Evolutionary conservation across 2,329 filamentous ascomycete genomes (phyloP).

Genomic region (Botryosphaeria dothidea): DNA sequence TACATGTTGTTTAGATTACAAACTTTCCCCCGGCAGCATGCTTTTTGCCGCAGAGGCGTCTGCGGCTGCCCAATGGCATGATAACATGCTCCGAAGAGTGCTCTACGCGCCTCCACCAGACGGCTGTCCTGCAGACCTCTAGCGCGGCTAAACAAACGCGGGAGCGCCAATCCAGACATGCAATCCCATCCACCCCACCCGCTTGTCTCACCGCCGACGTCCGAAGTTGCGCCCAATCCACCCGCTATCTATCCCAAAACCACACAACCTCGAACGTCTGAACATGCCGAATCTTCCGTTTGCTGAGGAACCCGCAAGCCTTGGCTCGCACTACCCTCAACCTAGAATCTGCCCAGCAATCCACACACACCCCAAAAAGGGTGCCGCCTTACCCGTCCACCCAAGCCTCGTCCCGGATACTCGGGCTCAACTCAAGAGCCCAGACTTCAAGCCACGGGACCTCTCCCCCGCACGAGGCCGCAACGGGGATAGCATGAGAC

Average conservation of each 20-base stretch:
- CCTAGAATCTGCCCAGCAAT: neutral
- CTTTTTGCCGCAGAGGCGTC: no score
- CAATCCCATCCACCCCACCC: neutral
- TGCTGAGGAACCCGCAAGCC: neutral
- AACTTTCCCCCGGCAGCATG: no score
- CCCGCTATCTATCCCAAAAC: neutral
- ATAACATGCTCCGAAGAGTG: no score
- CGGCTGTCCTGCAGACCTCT: no score
- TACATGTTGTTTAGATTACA: no score
- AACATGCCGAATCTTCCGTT: neutral
- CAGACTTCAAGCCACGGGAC: neutral
- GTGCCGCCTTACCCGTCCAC: neutral
- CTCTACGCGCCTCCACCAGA: no score
- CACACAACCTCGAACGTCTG: slow-evolving; percentile 8
- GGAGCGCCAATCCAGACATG: no score
- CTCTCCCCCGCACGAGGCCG: neutral
- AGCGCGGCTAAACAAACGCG: no score
- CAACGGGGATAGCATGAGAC: neutral
- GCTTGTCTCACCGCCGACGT: neutral
- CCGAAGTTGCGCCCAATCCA: neutral
- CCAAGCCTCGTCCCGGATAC: neutral
- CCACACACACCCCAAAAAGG: neutral
- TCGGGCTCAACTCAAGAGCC: neutral
- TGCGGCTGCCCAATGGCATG: no score
- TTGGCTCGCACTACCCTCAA: neutral